Base-by-base conservation (phyloP, 495 filamentous ascomycete genomes). In the Stereocaulon alpinum region DNA sequence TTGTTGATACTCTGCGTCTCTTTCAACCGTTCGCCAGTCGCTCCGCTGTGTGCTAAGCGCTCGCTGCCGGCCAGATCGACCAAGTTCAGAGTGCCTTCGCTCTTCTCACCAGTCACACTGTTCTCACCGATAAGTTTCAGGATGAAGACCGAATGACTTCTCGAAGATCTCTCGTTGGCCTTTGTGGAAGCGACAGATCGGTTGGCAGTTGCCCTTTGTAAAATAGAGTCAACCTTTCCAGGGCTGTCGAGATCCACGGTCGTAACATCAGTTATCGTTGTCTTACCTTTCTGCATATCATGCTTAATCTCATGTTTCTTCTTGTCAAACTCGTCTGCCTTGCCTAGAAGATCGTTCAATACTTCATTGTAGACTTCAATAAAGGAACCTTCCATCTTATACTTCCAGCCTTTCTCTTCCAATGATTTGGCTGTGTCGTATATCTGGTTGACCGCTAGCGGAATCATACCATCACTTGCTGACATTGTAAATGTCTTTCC, bases 351-450 rank as follows among this genome's bases (percentile, higher is more conserved):
- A 70, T 99, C 93, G 71, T 96, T 90, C 61, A 97, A 77, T 61
- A 90, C 90, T 67, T 99, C 93, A 65, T 99, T 97, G 79, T 99
- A 97, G 29, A 99, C 94, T 69, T 99, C 93, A n/a, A 99, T 84
- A 66, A 97, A 99, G 61, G 86, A 87, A 6, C 94, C 93, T 67
- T 91, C 88, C 84, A 99, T 94, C 0, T 80, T 86, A 69, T 97
- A 99, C 34, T 78, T 78, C 93, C 93, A 99, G 37, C 91, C 93
- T 69, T 96, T 95, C 61, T 90, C 88, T 64, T 88, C 80, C 18
- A 99, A 75, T 42, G 82, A 73, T 61, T 82, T 84, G 27, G 93
- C 87, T 6, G 88, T 91, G 48, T 88, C 81, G 69, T 95, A 96
- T 60, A 99, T 95, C 72, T 96, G 89, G 61, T 88, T 83, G 2